These are phyloP conservation scores for Pseudozyma flocculosa DNA, from an alignment of 1,284 basidiomycete genomes.

Conservation along the genomic window DNA sequence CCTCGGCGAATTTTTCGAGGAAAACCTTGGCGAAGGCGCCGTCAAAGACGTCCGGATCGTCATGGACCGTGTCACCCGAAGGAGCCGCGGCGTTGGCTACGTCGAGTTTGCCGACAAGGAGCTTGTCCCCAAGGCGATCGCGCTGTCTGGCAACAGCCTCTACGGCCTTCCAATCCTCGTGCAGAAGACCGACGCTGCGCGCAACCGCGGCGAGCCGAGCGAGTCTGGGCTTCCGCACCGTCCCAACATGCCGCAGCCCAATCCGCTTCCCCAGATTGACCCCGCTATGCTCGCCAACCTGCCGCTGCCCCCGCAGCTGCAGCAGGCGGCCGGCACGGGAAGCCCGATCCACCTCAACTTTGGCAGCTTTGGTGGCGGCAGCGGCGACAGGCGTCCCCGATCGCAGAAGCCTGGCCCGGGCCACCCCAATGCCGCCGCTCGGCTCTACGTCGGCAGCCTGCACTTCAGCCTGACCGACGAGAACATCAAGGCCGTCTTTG, in stretches of 20 bases:
- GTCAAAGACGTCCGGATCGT: slow-evolving; percentile 95
- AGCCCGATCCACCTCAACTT: slow-evolving; percentile 30
- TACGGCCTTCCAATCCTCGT: slow-evolving; percentile 98
- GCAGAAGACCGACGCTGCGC: slow-evolving; percentile 91
- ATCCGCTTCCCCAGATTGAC: slow-evolving; percentile 18
- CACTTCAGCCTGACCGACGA: slow-evolving; percentile 98
- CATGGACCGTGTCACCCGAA: slow-evolving; percentile 84
- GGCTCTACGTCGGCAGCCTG: slow-evolving; percentile 86
- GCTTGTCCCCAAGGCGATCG: slow-evolving; percentile 77
- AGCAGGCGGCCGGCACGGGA: slow-evolving; percentile 9
- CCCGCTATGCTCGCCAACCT: slow-evolving; percentile 17
- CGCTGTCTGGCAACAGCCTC: slow-evolving; percentile 86
- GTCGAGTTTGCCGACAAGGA: slow-evolving; percentile 86
- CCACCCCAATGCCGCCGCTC: slow-evolving; percentile 61
- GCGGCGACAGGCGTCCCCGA: slow-evolving; percentile 5
- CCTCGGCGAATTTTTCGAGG: slow-evolving; percentile 97
- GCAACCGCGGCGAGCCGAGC: slow-evolving; percentile 65
- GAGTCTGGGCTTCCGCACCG: slow-evolving; percentile 9
- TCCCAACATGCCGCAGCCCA: slow-evolving; percentile 17
- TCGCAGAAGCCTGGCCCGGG: slow-evolving; percentile 26
- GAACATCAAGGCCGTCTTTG: slow-evolving; percentile 88
- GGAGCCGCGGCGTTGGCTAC: slow-evolving; percentile 92
- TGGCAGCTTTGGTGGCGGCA: background rate
- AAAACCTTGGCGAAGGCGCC: slow-evolving; percentile 81
- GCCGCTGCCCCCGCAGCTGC: slow-evolving; percentile 34